Base-by-base conservation (phyloP, 345 rosid genomes). In the Turnera subulata region DNA sequence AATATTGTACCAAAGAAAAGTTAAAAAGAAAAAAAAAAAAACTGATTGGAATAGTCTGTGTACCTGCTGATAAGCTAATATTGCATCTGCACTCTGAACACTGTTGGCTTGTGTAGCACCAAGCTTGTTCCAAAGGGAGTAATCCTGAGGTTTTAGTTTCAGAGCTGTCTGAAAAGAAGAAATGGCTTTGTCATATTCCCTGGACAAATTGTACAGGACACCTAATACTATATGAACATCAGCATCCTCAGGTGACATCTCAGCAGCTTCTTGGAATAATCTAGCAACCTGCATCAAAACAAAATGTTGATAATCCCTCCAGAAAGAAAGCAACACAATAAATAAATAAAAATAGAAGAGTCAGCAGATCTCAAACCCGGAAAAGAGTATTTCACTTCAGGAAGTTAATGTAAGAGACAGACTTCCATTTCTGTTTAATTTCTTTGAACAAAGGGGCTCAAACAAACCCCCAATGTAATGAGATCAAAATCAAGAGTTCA, bases 101-200 rank as follows among this genome's bases (percentile, higher is more conserved):
- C 99, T 94, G 73, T 94, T 94, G 59, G 97, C 99, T 75, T 90
- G 96, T 46, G 99, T 94, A 23, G 99, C 99, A 33, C 99, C 97
- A 39, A 90, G 90, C 74, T 94, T 90, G 79, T 94, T 94, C 99
- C 99, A 94, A 16, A 94, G 94, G 22, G 99, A 94, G 75, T 94
- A 94, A 75, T 94, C 99, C 49, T 79, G 80, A 74, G 99, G 99
- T 77, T 84, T 87, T 59, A 93, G 88, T 69, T 88, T 72, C 60
- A 94, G 71, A 23, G 99, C 96, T 17, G 75, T 85, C 73, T 82
- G 78, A 70, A 94, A 94, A 53, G 96, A 78, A 19, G 59, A 72
- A 58, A 94, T 88, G 49, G 97, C 99, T 73, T 78, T 94, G 64
- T 94, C 96, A 59, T 82, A 94, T 58, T 94, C 96, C 53, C 97